Conservation (phyloP, 352 stramenopile genomes). For the Lagenidium giganteum region DNA sequence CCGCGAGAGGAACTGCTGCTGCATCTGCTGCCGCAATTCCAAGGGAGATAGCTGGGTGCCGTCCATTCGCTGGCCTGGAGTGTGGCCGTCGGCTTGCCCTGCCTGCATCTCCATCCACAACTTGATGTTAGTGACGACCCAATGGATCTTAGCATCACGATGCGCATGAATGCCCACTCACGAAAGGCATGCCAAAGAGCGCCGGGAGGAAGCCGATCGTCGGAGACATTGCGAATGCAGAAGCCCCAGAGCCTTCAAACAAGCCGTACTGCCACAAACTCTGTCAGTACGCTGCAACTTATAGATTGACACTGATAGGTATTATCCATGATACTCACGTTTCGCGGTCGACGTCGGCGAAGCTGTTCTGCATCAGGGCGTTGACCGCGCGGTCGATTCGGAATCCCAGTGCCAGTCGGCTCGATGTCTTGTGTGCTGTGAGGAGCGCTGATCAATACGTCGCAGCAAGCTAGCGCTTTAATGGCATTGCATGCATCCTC, state of each 20-base stretch:
- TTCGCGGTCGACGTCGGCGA: slow-evolving; percentile 37
- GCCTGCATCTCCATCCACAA: slow-evolving; percentile 19
- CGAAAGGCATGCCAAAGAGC: slow-evolving; percentile 65
- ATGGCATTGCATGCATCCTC: no score
- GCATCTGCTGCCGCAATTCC: slow-evolving; percentile 57
- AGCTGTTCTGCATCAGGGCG: slow-evolving; percentile 54
- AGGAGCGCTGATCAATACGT: neutral
- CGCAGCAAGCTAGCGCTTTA: neutral
- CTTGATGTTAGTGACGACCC: slow-evolving; percentile 20
- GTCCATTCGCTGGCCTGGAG: slow-evolving; percentile 37
- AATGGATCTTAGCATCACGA: slow-evolving; percentile 22
- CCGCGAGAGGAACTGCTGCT: slow-evolving; percentile 69
- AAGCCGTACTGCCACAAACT: no score
- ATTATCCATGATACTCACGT: slow-evolving; percentile 22
- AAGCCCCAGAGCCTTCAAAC: no score
- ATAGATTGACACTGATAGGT: neutral
- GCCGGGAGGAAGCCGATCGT: slow-evolving; percentile 83
- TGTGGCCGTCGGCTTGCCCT: slow-evolving; percentile 24
- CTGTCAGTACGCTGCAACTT: no score
- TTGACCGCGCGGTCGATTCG: slow-evolving; percentile 53
- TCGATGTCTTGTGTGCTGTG: slow-evolving; percentile 1
- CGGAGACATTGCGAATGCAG: slow-evolving; percentile 51
- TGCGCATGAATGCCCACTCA: slow-evolving; percentile 11
- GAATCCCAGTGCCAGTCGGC: slow-evolving; percentile 27
- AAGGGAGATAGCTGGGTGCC: slow-evolving; percentile 40